phyloP scores from a whole-genome alignment of 1,139 yeast genomes.

The Torulaspora globosa region DNA sequence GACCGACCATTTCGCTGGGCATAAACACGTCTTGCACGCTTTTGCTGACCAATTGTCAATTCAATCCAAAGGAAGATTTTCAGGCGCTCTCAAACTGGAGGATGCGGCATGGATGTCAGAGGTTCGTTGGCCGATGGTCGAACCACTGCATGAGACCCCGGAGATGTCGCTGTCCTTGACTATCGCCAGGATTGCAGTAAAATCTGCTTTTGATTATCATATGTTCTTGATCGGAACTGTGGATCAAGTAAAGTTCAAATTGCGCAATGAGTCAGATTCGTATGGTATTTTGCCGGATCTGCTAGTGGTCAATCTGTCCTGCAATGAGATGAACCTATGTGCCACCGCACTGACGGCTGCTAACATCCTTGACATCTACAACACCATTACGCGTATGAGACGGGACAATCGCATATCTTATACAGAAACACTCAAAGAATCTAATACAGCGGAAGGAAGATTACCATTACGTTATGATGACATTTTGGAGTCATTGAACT shows the following conservation, averaged over 20 bases:
- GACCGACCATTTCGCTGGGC: constrained; percentile 60
- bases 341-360: constrained; percentile 84
- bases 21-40: constrained; percentile 67
- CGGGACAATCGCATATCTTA: constrained; percentile 72
- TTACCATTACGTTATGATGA: constrained; percentile 21
- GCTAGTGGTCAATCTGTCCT: constrained; percentile 53
- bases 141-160: constrained; percentile 54
- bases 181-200: constrained; percentile 51
- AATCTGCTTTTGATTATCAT: constrained; percentile 77
- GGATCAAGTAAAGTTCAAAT: constrained; percentile 48
- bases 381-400: constrained; percentile 64
- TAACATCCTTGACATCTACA: constrained; percentile 70
- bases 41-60: constrained; percentile 56
- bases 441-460: constrained; percentile 26
- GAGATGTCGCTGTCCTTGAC: constrained; percentile 61
- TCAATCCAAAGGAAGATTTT: constrained; percentile 68
- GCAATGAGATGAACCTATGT: constrained; percentile 56
- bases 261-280: constrained; percentile 64
- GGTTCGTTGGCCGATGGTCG: constrained; percentile 61
- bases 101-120: constrained; percentile 58
- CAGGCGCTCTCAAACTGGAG: constrained; percentile 56
- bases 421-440: constrained; percentile 52
- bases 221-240: constrained; percentile 65
- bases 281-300: constrained; percentile 50
- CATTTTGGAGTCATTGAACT: constrained; percentile 27